Base-by-base conservation (phyloP, 371 early-diverging fungal genomes). In the Mortierella sp. region DNA sequence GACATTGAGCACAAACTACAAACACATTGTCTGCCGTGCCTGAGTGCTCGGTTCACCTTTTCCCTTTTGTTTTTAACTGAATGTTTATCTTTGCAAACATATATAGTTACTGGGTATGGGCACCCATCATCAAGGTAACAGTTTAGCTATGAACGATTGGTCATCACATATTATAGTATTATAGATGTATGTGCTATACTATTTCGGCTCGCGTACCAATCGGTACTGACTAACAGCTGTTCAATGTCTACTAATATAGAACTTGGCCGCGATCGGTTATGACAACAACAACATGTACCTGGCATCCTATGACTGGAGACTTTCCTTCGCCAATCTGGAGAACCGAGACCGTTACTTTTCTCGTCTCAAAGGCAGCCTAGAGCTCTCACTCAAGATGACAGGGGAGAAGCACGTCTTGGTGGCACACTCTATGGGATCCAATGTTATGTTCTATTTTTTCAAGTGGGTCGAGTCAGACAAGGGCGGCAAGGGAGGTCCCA, bases 271-370 rank as follows among this genome's bases (percentile, higher is more conserved):
- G 0, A 92, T 98, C 65, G 98, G 98, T 38, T 97, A 97, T 85
- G 98, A 98, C 88, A 93, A 89, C 88, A 96, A 95, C 79, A 96
- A 93, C 71, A 96, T 98, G 94, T 91, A 95, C 55, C 88, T 98
- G 68, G 97, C 97, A 0, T 91, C 97, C 0, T 99, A 97, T 87
- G 98, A 99, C 89, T 99, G 99, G 99, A 91, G 99, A 60, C 89
- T 99, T 57, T 91, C 96, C 0, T 94, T 95, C 75, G 75, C 88
- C n/a, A 96, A 97, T 70, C 90, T 98, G 7, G 98, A 99, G 86
- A 89, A 88, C 10, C 92, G 99, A 21, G 99, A 99, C 84, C 88
- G 89, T 34, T 98, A 94, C 83, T 98, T 97, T 83, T 93, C 97
- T 7, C 90, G 91, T 31, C 91, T 99, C 13, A 96, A 97, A 83